Evolutionary conservation across 2,329 filamentous ascomycete genomes (phyloP), one percentile per base, ranked within the genome.

Genomic region (Leptodontidium sp.): DNA sequence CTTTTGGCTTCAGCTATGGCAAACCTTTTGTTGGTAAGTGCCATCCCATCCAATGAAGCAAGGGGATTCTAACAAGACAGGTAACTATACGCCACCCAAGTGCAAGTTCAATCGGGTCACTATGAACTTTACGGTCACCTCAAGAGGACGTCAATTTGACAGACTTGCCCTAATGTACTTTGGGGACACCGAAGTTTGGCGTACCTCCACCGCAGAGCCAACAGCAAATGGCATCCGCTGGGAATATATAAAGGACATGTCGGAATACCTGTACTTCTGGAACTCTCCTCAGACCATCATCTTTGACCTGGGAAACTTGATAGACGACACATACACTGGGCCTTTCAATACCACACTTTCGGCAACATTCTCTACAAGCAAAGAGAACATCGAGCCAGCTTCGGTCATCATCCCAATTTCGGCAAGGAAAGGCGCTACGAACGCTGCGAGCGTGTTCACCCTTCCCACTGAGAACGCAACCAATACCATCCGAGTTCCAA

Each of bases 151-250:
- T 2, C 93, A 97, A 74, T 94, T 87, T 79, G 93, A 97, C 77
- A 86, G 93, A 49, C 84, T 95, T 9, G 93, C 88, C 4, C 79
- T 91, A 40, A 90, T 96, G 85, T 96, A 90, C 75, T 83, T 96
- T 47, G 88, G 88, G 50, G 91, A 95, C 77, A 88, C 87, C 11
- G 93, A 97, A 78, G 85, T 97, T n/a, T 96, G 91, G 84, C 85
- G 93, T 29, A 94, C 92, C 1, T 94, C 92, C 5, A 97, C 93
- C 0, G 91, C 93, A 4, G 91, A 97, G 80, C 92, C 93, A 1
- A 93, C 88, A 0, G 72, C 81, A 4, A 84, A 84, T 26, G 93
- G 92, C 7, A 94, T 96, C 70, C 81, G 85, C 55, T 95, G 91
- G 91, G 89, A 86, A 0, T 93, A 93, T 76, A 82, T 90, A 65